Evolutionary conservation across 257 asterid species (phyloP), one percentile per base, ranked within the genome.

Genomic region (Solanum virginianum): DNA sequence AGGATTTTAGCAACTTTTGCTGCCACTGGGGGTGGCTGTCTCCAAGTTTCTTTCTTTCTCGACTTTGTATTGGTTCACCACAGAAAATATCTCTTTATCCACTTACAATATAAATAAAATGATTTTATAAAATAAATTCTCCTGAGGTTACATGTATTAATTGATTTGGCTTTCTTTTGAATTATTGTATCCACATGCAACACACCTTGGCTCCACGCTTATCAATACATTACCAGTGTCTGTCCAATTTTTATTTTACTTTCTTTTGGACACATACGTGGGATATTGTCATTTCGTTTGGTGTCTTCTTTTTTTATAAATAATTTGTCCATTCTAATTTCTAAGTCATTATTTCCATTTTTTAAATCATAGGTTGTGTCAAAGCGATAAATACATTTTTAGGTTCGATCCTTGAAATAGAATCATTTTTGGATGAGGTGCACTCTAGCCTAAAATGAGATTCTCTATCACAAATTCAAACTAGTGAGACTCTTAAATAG

Each of bases 11-110:
- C 77, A 81, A 80, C 45, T 54, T 85, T 89, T 85, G 87, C 86
- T 86, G 80, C 83, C 86, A 75, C 84, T 49, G 39, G 18, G 87
- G 88, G 88, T 72, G 87, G 79, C 88, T 83, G 79, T 32, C 71
- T 55, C 87, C 71, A 65, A 79, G 3, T 4, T 62, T 24, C 32
- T 20, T 66, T 84, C 71, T 57, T 84, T 82, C 22, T 87, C 85
- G 85, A 65, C 47, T 55, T 80, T 88, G 80, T 36, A 81, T 7
- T 65, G 69, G 66, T 60, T 80, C 22, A 36, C 39, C 39, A 4
- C 39, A 36, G 5, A 36, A 36, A 36, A 36, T 36, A 3, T 36
- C 39, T 36, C 39, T 36, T 36, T 36, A 36, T 36, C 5, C 39
- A 36, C 39, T 36, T 36, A 36, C 39, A 36, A 36, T 3, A 3